phyloP scores from a whole-genome alignment of 164 flowering plant species.

The Umbilicus rupestris region DNA sequence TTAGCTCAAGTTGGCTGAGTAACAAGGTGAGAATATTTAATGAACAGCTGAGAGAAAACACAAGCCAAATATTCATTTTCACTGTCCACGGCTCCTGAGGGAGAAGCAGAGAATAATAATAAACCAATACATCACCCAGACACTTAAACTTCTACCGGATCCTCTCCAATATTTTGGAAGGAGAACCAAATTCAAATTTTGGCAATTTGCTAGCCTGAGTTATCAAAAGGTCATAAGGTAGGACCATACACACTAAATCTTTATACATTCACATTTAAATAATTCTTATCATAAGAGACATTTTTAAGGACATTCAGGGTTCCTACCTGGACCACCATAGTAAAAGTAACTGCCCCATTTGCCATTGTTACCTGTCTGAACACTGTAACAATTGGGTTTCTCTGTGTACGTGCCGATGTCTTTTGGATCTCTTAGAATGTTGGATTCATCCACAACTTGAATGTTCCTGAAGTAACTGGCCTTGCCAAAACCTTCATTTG shows the following conservation, averaged over 20 bases:
- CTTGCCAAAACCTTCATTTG: background rate
- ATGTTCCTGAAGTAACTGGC: constrained; percentile 7
- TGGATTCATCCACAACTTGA: constrained; percentile 1
- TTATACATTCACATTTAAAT: constrained; percentile 3
- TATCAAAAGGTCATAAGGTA: constrained; percentile 5
- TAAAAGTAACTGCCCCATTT: constrained; percentile 6
- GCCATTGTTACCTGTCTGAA: constrained; percentile 3
- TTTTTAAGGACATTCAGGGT: constrained; percentile 4
- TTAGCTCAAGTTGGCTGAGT: background rate
- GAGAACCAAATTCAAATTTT: background rate
- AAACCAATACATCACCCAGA: background rate
- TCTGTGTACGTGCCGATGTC: background rate
- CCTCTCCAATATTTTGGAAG: background rate
- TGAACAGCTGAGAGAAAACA: background rate
- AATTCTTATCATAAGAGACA: background rate
- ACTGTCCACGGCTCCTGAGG: background rate
- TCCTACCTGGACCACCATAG: constrained; percentile 9
- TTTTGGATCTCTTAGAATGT: background rate
- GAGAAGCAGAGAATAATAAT: background rate
- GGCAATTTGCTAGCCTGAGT: constrained; percentile 6
- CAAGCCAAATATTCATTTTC: constrained; percentile 1
- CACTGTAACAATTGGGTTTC: constrained; percentile 3
- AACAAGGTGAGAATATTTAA: no score
- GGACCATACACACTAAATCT: constrained; percentile 5
- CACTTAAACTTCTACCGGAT: background rate